A percentile compares a stretch with the other conserved stretches of the same genome.
phyloP scores from a whole-genome alignment of 208 protist species.

The Leptomonas pyrrhocoris region DNA sequence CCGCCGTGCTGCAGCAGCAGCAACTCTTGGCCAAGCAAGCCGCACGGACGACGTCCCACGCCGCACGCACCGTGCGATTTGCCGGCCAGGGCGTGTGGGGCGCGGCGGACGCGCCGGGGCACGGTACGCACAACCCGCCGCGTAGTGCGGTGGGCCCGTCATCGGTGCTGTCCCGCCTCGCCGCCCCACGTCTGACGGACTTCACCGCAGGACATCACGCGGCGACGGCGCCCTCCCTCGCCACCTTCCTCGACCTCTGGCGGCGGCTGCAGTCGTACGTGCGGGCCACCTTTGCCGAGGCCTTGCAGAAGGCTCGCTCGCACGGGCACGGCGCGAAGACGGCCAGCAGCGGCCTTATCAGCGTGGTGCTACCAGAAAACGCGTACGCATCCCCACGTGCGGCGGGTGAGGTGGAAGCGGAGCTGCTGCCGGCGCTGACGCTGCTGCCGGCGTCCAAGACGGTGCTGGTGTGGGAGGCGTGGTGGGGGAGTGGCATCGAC shows the following conservation, averaged over 20 bases:
- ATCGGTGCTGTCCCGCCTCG: neutral
- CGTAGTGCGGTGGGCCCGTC: neutral
- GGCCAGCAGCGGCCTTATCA: conserved; percentile 20
- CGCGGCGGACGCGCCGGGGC: neutral
- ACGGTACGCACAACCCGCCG: neutral
- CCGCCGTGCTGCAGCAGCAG: conserved; percentile 27
- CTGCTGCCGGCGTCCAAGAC: conserved; percentile 23
- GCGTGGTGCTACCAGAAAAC: conserved; percentile 16
- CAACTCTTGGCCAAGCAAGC: neutral
- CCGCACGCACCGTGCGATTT: neutral
- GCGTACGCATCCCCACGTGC: neutral
- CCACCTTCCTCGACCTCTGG: conserved; percentile 31
- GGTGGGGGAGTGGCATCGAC: conserved; percentile 18
- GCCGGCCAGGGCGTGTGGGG: neutral
- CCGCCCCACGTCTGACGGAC: conserved; percentile 12
- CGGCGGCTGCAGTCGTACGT: conserved; percentile 30
- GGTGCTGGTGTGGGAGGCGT: conserved; percentile 21
- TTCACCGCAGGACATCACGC: conserved; percentile 22
- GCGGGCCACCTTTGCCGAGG: conserved; percentile 29
- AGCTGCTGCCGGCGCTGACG: conserved; percentile 25
- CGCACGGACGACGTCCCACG: too few species aligned
- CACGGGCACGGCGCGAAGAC: neutral
- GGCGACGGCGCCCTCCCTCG: conserved; percentile 15
- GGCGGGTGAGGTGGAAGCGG: conserved; percentile 21
- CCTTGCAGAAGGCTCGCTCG: neutral